Conservation (phyloP, 192 early-diverging fungal genomes). For the Mortierella claussenii region DNA sequence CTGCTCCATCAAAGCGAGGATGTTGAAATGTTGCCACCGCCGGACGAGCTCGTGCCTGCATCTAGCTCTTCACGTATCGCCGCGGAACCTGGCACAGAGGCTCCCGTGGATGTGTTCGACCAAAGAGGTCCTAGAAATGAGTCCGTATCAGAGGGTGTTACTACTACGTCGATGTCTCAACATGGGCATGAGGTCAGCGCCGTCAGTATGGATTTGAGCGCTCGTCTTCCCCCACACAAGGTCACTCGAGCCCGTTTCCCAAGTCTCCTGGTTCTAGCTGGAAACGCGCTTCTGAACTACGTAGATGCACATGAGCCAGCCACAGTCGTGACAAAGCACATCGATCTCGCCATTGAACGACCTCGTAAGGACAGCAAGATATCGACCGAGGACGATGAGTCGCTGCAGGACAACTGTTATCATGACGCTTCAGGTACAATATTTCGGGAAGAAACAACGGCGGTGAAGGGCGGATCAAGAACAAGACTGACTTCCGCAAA, state of each 20-base stretch:
- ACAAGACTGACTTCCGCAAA: not conserved
- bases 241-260: constrained; percentile 29
- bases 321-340: not conserved
- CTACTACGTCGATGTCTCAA: not conserved
- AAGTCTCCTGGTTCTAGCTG: constrained; percentile 22
- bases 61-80: not conserved
- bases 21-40: constrained; percentile 5
- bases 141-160: not conserved
- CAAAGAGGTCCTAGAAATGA: not conserved
- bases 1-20: not conserved
- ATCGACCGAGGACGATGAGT: constrained; percentile 10
- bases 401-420: not conserved
- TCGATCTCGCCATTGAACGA: not conserved
- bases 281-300: constrained; percentile 24
- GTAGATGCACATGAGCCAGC: constrained; percentile 2
- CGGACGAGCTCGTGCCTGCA: not conserved
- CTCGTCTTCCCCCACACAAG: constrained; percentile 13
- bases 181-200: too few relatives aligned
- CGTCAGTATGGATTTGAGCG: too few relatives aligned
- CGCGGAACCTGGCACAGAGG: not conserved
- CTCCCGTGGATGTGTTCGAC: not conserved
- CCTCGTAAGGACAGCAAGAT: constrained; percentile 38
- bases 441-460: not conserved
- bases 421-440: not conserved
- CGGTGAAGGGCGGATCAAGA: not conserved